Evolutionary conservation across 441 rosid species (phyloP), one percentile per base, ranked within the genome.

Genomic region (Adansonia rubrostipa): DNA sequence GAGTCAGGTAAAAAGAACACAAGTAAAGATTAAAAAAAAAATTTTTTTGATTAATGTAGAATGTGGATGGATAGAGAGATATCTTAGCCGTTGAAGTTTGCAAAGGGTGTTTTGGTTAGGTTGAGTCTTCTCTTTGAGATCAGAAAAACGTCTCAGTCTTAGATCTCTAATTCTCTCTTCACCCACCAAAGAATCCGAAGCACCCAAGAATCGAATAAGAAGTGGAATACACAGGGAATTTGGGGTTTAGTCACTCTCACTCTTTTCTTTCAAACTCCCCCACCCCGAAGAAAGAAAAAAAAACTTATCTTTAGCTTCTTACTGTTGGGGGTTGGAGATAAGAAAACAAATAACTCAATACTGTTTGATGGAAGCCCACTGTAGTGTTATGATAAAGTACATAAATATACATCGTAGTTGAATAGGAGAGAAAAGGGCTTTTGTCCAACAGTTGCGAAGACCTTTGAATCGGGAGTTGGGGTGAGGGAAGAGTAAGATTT

Each of bases 121-220:
- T 83, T 72, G 65, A 5, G 79, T 81, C 82, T 82, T 81, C 75
- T 48, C 54, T 79, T 81, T 78, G 77, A 84, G 92, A 85, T 81
- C 80, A 84, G 88, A 83, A 84, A 86, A 79, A 83, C 78, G 86
- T 85, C 92, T 80, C 82, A 56, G 76, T 85, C 79, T 81, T 36
- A 57, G 80, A 74, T 83, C 84, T 82, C 81, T 74, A 80, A 71
- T 54, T 74, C 60, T 65, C 33, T 9, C 63, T 75, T 58, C 68
- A 69, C 83, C 66, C 70, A 70, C 83, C 78, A 20, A 73, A 50
- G 45, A 6, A 40, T 77, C 80, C 66, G 14, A 69, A 42, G 74
- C 76, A 45, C 78, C 53, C 78, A 65, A 75, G 90, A 82, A 90
- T 86, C 90, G 88, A 85, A 86, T 90, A 82, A 17, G 65, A 73